A percentile compares a stretch with the other conserved stretches of the same genome.
phyloP scores from a whole-genome alignment of 2,329 filamentous ascomycete genomes.

The Teratosphaeria destructans region DNA sequence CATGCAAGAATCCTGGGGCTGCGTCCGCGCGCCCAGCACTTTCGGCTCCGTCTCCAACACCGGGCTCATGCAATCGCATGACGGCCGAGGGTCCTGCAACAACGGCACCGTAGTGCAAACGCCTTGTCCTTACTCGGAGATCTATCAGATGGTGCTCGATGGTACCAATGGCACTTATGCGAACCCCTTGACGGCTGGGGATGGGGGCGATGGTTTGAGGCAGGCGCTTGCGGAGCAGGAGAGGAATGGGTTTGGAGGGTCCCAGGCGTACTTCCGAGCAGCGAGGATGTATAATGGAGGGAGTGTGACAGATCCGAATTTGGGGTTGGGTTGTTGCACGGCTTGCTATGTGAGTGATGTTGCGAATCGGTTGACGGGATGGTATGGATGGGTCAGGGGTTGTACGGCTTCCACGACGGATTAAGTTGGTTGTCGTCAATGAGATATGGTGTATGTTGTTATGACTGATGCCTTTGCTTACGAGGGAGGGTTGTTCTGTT shows the following conservation, averaged over 20 bases:
- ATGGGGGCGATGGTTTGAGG: slow-evolving; percentile 29
- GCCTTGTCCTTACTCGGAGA: slow-evolving; percentile 30
- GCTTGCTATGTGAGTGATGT: slow-evolving; percentile 43
- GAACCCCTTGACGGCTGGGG: slow-evolving; percentile 13
- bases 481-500: neutral
- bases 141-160: slow-evolving; percentile 34
- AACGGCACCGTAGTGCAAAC: slow-evolving; percentile 18
- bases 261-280: slow-evolving; percentile 35
- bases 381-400: slow-evolving; percentile 14
- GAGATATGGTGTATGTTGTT: too few species aligned
- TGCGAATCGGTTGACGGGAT: slow-evolving; percentile 39
- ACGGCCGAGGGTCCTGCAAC: slow-evolving; percentile 31
- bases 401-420: neutral
- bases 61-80: slow-evolving; percentile 38
- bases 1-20: slow-evolving; percentile 39
- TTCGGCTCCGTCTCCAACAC: slow-evolving; percentile 29
- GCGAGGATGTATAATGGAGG: slow-evolving; percentile 45
- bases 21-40: slow-evolving; percentile 36
- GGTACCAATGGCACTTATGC: slow-evolving; percentile 32
- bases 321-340: slow-evolving; percentile 37
- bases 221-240: slow-evolving; percentile 24
- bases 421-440: neutral
- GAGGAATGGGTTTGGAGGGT: slow-evolving; percentile 21
- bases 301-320: slow-evolving; percentile 19
- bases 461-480: neutral